phyloP scores from a whole-genome alignment of 192 early-diverging fungal species.

The Dissophora ornata region DNA sequence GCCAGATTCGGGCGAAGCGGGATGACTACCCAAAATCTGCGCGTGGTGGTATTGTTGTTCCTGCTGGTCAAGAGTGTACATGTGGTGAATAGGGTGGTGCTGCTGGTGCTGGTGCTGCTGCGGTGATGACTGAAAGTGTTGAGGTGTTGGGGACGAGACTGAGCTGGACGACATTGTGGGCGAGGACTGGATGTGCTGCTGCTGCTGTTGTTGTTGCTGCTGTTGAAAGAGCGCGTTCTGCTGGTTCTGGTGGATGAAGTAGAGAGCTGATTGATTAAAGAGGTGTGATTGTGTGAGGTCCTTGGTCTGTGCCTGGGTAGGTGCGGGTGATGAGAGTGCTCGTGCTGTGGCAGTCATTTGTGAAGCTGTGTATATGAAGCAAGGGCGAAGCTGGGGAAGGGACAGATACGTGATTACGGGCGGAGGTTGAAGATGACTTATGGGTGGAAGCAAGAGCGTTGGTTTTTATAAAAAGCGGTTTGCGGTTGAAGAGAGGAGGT shows the following conservation, averaged over 20 bases:
- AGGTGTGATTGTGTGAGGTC: constrained; percentile 19
- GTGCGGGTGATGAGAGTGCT: not conserved
- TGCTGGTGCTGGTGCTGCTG: not conserved
- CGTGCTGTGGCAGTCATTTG: constrained; percentile 22
- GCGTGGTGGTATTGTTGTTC: constrained; percentile 35
- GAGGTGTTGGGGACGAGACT: not conserved
- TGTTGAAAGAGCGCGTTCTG: constrained; percentile 16
- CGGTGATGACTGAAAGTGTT: too few species aligned
- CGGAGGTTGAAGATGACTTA: not conserved
- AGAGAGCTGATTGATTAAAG: constrained; percentile 14
- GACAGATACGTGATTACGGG: too few species aligned
- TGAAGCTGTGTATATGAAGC: not conserved
- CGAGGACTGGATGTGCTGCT: constrained; percentile 13
- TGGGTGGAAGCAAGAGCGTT: not conserved
- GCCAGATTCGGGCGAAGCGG: constrained; percentile 28
- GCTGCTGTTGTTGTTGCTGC: constrained; percentile 2
- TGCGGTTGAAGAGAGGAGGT: too few species aligned
- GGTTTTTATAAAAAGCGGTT: too few species aligned
- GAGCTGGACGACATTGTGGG: constrained; percentile 10
- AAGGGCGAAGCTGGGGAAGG: not conserved
- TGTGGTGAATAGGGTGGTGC: constrained; percentile 9
- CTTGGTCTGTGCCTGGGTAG: constrained; percentile 39
- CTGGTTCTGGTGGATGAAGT: not conserved
- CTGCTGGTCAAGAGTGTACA: constrained; percentile 2
- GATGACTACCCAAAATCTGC: constrained; percentile 44